Conservation (phyloP, 2,329 filamentous ascomycete genomes). For the Trichoderma citrinoviride region DNA sequence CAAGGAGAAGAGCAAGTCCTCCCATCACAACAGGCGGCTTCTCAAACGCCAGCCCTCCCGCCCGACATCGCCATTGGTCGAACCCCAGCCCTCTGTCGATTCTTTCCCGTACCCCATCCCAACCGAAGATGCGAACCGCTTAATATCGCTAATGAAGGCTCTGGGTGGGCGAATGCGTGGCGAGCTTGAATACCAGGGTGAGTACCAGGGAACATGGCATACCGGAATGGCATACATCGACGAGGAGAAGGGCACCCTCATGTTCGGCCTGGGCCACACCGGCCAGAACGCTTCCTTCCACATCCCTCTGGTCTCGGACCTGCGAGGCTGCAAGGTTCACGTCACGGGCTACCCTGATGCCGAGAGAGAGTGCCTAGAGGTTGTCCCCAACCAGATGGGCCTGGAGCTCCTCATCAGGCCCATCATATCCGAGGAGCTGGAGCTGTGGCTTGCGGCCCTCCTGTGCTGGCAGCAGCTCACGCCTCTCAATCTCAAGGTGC, state of each 20-base stretch:
- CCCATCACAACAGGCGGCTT: slow-evolving; percentile 49
- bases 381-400: slow-evolving; percentile 50
- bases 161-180: slow-evolving; percentile 78
- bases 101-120: slow-evolving; percentile 58
- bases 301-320: slow-evolving; percentile 65
- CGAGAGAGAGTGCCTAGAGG: slow-evolving; percentile 51
- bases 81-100: slow-evolving; percentile 56
- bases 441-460: slow-evolving; percentile 76
- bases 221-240: slow-evolving; percentile 75
- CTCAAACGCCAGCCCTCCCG: slow-evolving; percentile 55
- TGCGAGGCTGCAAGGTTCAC: slow-evolving; percentile 70
- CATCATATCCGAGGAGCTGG: slow-evolving; percentile 62
- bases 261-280: slow-evolving; percentile 58
- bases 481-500: slow-evolving; percentile 52
- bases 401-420: slow-evolving; percentile 66
- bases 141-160: slow-evolving; percentile 73
- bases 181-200: slow-evolving; percentile 68
- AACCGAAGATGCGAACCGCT: slow-evolving; percentile 66
- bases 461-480: slow-evolving; percentile 78
- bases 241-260: slow-evolving; percentile 69
- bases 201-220: slow-evolving; percentile 62
- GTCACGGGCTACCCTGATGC: slow-evolving; percentile 49
- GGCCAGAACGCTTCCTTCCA: slow-evolving; percentile 64
- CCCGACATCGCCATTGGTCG: slow-evolving; percentile 57
- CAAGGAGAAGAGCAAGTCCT: slow-evolving; percentile 42